Conservation (phyloP, 2,329 filamentous ascomycete genomes). For the Metarhizium brunneum region DNA sequence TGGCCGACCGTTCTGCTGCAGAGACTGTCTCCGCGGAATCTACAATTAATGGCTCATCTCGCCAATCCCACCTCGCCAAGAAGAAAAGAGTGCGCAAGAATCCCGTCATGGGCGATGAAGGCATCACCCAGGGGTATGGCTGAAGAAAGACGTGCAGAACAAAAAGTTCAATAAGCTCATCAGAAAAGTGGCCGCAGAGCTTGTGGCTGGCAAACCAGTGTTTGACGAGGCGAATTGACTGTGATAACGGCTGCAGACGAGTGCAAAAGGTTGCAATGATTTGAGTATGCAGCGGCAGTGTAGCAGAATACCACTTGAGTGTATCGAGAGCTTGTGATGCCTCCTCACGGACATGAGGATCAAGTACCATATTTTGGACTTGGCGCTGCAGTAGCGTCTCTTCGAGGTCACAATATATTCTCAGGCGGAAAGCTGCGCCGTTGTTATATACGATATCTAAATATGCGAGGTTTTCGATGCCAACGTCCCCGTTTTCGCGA, state of each 20-base stretch:
- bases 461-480: constrained; percentile 68
- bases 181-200: constrained; percentile 63
- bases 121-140: constrained; percentile 70
- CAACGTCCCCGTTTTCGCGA: constrained; percentile 63
- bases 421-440: constrained; percentile 69
- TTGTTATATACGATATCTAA: constrained; percentile 70
- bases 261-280: constrained; percentile 73
- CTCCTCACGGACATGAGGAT: constrained; percentile 57
- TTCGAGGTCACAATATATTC: constrained; percentile 85
- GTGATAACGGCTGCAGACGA: constrained; percentile 68
- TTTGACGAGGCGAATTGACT: constrained; percentile 76
- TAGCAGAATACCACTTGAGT: constrained; percentile 63
- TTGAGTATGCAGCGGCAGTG: constrained; percentile 71
- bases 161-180: constrained; percentile 79
- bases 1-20: constrained; percentile 47
- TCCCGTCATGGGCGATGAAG: constrained; percentile 67
- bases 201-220: constrained; percentile 84
- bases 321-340: constrained; percentile 59
- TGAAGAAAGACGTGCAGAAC: constrained; percentile 70
- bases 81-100: constrained; percentile 75
- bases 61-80: constrained; percentile 88
- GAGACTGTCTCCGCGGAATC: constrained; percentile 58
- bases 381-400: constrained; percentile 70
- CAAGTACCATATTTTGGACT: constrained; percentile 62
- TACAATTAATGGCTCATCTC: constrained; percentile 68